Base-by-base conservation (phyloP, 345 rosid species). In the Pugionium cornutum region DNA sequence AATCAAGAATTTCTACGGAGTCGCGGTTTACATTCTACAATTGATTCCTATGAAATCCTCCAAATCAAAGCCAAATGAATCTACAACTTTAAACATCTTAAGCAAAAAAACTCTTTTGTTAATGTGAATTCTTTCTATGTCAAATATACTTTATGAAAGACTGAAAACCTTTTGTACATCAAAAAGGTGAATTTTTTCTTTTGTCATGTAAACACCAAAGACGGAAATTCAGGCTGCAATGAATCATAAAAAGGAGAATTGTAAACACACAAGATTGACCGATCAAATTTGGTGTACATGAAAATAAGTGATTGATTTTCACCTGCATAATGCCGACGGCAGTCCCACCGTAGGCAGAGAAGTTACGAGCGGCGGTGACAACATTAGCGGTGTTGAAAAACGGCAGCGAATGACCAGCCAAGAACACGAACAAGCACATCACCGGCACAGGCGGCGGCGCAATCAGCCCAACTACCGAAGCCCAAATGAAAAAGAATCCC, bases 241-340 rank as follows among this genome's bases (percentile, higher is more conserved):
- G 18, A 18, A 18, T 18, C 18, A 18, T 18, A 18, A 18, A 18
- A 18, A 18, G 18, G 18, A 18, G 18, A 18, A 18, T 18, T 18
- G 18, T 18, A 18, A 11, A 45, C 36, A 31, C 8, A 51, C 66
- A 62, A 62, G 34, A 35, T 6, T 18, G 18, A 18, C 18, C 1
- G 10, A 35, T 61, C 66, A 11, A n/a, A 41, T 30, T 7, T 6
- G 3, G 39, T 18, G 18, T 18, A 18, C 18, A 18, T 37, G 6
- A 7, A 6, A 37, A 37, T 7, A 4, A 37, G 1, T 37, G 7
- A 7, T 2, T 5, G 2, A 4, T 37, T 7, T 37, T 37, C 58
- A 87, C 98, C 96, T 89, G 89, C 92, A 89, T 78, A 34, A 89
- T 86, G 33, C 98, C 96, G 7, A 92, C 95, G 28, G 84, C 83